Evolutionary conservation across 495 filamentous ascomycete species (phyloP).

Genomic region (Tuber umbilicatum): DNA sequence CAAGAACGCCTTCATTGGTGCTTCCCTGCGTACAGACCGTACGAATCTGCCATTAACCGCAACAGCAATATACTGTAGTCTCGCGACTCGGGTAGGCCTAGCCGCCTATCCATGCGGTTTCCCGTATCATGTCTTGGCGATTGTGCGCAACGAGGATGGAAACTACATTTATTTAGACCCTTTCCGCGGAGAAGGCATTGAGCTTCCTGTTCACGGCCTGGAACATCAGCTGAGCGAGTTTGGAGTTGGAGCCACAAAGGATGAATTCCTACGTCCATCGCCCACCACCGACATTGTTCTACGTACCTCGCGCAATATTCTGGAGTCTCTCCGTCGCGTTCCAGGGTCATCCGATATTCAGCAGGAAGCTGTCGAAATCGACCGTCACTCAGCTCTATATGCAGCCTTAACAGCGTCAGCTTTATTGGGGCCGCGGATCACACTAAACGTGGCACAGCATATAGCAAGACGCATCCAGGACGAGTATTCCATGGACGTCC

Average conservation of each 20-base stretch:
- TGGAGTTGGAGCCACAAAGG: conserved; percentile 52
- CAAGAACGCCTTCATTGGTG: conserved; percentile 76
- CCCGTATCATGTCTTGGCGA: conserved; percentile 61
- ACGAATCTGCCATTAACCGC: conserved; percentile 60
- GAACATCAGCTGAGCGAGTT: conserved; percentile 56
- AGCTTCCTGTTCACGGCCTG: conserved; percentile 57
- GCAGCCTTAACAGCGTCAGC: conserved; percentile 34
- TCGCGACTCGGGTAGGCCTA: conserved; percentile 56
- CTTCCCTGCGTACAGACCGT: conserved; percentile 55
- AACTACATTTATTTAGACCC: conserved; percentile 63
- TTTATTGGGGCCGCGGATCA: conserved; percentile 24
- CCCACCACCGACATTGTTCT: conserved; percentile 60
- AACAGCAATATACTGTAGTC: conserved; percentile 61
- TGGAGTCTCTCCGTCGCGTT: conserved; percentile 40
- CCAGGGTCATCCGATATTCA: conserved; percentile 42
- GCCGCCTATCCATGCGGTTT: conserved; percentile 60
- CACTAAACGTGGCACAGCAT: conserved; percentile 21
- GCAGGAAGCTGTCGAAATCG: conserved; percentile 44
- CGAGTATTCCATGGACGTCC: conserved; percentile 45
- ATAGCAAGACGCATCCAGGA: conserved; percentile 35
- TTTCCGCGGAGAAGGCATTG: conserved; percentile 58
- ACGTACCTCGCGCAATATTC: conserved; percentile 74
- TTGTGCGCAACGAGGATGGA: conserved; percentile 46
- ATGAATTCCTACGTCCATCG: conserved; percentile 57
- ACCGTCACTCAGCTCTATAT: conserved; percentile 33